These are phyloP conservation scores for Aspergillus vadensis DNA, from an alignment of 2,329 filamentous ascomycete genomes.

Conservation along the genomic window DNA sequence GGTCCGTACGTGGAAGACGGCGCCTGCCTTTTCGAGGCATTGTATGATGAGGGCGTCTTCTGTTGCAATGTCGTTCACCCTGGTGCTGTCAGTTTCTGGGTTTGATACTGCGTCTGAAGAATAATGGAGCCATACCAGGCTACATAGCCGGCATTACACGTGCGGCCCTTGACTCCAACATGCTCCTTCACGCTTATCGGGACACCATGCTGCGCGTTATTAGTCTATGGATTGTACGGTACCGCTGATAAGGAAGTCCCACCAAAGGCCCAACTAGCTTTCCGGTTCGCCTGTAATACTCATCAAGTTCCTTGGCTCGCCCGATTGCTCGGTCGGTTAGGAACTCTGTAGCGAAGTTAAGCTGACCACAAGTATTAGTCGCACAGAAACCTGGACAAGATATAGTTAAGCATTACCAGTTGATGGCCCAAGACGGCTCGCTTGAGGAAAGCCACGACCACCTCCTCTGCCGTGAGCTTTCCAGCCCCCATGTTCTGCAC, in stretches of 20 bases:
- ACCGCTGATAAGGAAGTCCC: not conserved
- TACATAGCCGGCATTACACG: constrained; percentile 40
- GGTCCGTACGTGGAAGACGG: constrained; percentile 48
- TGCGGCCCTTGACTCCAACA: constrained; percentile 57
- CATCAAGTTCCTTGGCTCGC: constrained; percentile 37
- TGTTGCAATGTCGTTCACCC: constrained; percentile 38
- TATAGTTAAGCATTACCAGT: constrained; percentile 19
- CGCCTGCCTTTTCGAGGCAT: constrained; percentile 41
- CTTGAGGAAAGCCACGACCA: constrained; percentile 37
- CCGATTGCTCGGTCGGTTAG: constrained; percentile 38
- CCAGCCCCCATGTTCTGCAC: constrained; percentile 32
- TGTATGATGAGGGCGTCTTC: constrained; percentile 40
- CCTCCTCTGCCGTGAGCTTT: constrained; percentile 34
- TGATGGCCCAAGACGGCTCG: constrained; percentile 38
- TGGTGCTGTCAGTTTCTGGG: constrained; percentile 13
- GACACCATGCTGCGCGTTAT: constrained; percentile 48
- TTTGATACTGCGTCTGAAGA: not conserved
- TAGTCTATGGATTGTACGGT: not conserved
- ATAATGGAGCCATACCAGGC: constrained; percentile 30
- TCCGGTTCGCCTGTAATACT: constrained; percentile 36
- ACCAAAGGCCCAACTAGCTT: constrained; percentile 52
- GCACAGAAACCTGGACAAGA: not conserved
- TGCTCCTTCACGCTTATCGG: constrained; percentile 64
- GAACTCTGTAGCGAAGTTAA: constrained; percentile 44
- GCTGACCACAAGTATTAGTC: constrained; percentile 18